phyloP scores from a whole-genome alignment of 495 filamentous ascomycete species.

The Tuber indicum region DNA sequence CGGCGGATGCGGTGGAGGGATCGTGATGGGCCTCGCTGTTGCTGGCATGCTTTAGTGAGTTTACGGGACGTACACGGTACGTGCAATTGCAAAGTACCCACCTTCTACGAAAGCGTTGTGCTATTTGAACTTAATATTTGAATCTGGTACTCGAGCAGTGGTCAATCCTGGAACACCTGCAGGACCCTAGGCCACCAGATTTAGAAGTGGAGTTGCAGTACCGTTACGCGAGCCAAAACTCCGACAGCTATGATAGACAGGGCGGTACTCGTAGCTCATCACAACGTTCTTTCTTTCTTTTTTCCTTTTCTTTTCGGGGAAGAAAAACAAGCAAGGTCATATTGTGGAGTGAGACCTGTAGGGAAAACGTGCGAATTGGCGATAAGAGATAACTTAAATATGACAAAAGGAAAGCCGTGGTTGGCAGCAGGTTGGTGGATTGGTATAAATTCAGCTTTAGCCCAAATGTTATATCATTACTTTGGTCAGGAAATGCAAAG shows the following conservation, averaged over 20 bases:
- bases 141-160: not conserved
- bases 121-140: not conserved
- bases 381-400: not conserved
- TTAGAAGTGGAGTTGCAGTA: not conserved
- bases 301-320: not conserved
- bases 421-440: not conserved
- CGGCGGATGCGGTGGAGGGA: not conserved
- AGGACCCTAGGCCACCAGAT: not conserved
- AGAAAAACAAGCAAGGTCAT: not conserved
- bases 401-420: not conserved
- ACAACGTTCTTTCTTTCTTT: not conserved
- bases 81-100: not conserved
- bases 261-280: too few species aligned
- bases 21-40: not conserved
- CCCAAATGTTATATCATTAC: not conserved
- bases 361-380: not conserved
- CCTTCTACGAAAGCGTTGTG: not conserved
- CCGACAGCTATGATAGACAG: not conserved
- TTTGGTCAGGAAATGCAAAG: not conserved
- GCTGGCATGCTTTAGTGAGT: not conserved
- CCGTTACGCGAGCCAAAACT: not conserved
- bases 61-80: not conserved
- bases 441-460: not conserved
- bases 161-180: not conserved
- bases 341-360: not conserved